Evolutionary conservation across 129 eudicot genomes (phyloP).

Genomic region (Mikania micrantha): DNA sequence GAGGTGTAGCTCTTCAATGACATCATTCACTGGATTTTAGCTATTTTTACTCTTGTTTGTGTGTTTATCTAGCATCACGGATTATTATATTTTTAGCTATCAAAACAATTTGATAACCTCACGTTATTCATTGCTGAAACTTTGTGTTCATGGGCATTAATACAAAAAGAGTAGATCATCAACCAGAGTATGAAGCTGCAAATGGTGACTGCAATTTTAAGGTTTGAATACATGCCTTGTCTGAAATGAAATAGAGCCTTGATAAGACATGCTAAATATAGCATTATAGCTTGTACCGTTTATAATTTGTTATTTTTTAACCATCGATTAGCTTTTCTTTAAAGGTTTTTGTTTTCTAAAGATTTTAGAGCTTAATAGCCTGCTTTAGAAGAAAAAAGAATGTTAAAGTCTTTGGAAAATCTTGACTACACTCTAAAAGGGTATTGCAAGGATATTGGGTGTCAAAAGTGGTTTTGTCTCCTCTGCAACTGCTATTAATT

Average conservation of each 20-base stretch:
- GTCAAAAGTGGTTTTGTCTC: not conserved
- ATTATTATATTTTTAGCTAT: too few species aligned
- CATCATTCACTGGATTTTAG: too few species aligned
- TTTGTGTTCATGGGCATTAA: too few species aligned
- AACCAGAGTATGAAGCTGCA: too few species aligned
- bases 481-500: not conserved
- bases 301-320: not conserved
- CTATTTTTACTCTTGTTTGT: too few species aligned
- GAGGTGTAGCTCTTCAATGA: too few species aligned
- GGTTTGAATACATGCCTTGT: slow-evolving; percentile 34
- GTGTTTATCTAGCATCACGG: too few species aligned
- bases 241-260: not conserved
- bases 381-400: slow-evolving; percentile 50
- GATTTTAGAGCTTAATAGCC: slow-evolving; percentile 49
- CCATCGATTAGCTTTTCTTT: not conserved
- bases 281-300: slow-evolving; percentile 1
- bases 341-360: slow-evolving; percentile 4
- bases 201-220: slow-evolving; percentile 22
- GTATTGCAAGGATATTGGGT: slow-evolving; percentile 26
- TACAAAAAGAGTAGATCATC: too few species aligned
- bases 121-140: too few species aligned
- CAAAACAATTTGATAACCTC: too few species aligned
- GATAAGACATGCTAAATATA: not conserved
- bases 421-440: slow-evolving; percentile 49
- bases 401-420: slow-evolving; percentile 61